Base-by-base conservation (phyloP, 2,329 filamentous ascomycete genomes). In the Uncinocarpus reesii region DNA sequence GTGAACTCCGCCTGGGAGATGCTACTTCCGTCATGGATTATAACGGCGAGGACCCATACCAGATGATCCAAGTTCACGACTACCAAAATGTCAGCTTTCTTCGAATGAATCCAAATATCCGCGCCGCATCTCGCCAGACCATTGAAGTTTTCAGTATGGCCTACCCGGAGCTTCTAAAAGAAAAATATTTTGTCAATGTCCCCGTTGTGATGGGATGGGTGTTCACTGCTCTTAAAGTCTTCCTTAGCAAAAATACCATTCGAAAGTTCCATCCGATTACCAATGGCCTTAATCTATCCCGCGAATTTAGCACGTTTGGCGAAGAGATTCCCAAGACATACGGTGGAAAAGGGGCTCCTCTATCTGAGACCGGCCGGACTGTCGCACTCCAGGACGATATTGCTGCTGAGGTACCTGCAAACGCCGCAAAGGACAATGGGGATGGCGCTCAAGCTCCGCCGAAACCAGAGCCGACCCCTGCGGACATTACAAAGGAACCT, bases 121-220 rank as follows among this genome's bases (percentile, higher is more conserved):
- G 85, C 65, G 75, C 80, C 2, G 84, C 86, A 13, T 84, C 80
- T 55, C 81, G 80, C 60, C 80, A 89, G 69, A 89, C 86, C 38
- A 93, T 95, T 64, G 76, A 84, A 53, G 75, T 84, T 44, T 87
- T 95, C 64, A 78, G 81, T 44, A 80, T 78, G 56, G 84, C 85
- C 56, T 95, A 95, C 69, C 89, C 90, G 0, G 90, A 95, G 71
- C 79, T 94, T 7, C 76, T 95, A 42, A 80, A 79, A 58, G 79
- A 90, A 70, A 95, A 95, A 73, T 95, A 89, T 75, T 95, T 95
- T 63, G 84, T 95, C 69, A 95, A 95, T 60, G 86, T 95, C 4
- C 90, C 90, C 0, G 68, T 81, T 48, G 74, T 95, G 59, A 95
- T 95, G 89, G 85, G 86, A 49, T 95, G 89, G 75, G 77, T 88